A percentile compares a stretch with the other conserved stretches of the same genome.
Evolutionary conservation across 208 protist genomes (phyloP).

Genomic region (Polymyxa betae): DNA sequence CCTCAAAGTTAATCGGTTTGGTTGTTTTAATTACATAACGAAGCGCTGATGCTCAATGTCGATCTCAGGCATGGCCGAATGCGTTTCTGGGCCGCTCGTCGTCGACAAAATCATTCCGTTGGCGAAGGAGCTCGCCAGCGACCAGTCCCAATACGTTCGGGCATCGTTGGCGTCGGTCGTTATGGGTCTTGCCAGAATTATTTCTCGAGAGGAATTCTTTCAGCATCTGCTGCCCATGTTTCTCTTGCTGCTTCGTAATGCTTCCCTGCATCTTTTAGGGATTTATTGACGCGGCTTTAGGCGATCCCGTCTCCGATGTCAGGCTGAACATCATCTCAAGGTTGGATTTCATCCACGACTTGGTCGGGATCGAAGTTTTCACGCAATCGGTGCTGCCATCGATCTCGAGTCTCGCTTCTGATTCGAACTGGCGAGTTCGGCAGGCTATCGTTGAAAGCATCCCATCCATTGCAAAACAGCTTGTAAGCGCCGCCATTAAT

Average conservation of each 20-base stretch:
- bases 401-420: background rate
- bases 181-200: constrained; percentile 44
- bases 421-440: constrained; percentile 44
- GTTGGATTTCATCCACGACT: background rate
- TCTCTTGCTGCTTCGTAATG: constrained; percentile 41
- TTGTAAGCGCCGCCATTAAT: background rate
- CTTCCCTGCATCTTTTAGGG: background rate
- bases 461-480: constrained; percentile 15
- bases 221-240: constrained; percentile 40
- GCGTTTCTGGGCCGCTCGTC: background rate
- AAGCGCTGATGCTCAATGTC: constrained; percentile 8
- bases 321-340: constrained; percentile 17
- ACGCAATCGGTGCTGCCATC: background rate
- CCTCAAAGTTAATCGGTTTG: constrained; percentile 42
- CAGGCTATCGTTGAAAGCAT: constrained; percentile 35
- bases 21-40: background rate
- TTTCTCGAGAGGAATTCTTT: constrained; percentile 47
- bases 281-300: background rate
- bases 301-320: constrained; percentile 15
- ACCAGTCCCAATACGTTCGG: constrained; percentile 53
- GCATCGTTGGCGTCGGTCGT: constrained; percentile 17
- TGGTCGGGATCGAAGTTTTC: constrained; percentile 24
- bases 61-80: background rate
- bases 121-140: background rate
- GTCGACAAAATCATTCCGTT: background rate